These are phyloP conservation scores for Sambucus nigra DNA, from an alignment of 129 eudicot species.

Conservation along the genomic window DNA sequence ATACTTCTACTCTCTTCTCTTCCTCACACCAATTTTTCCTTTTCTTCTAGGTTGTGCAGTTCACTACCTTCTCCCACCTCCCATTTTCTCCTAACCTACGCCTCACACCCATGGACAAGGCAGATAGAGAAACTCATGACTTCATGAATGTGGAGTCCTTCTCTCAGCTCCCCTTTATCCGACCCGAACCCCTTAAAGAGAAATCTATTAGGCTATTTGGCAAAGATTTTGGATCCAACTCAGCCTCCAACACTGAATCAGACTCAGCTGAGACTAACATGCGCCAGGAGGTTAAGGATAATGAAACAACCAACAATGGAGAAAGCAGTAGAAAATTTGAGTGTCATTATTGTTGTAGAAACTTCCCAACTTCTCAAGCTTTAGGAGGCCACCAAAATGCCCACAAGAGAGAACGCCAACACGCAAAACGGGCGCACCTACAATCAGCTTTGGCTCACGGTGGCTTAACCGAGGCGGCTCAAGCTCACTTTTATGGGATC, in stretches of 20 bases:
- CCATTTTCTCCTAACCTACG: neutral
- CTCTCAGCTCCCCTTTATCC: conserved; percentile 95
- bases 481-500: conserved; percentile 35
- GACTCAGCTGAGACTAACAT: conserved; percentile 15
- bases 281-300: conserved; percentile 9
- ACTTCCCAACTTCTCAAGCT: conserved; percentile 98
- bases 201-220: conserved; percentile 75
- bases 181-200: conserved; percentile 55
- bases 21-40: neutral
- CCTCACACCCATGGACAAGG: conserved; percentile 38
- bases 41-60: neutral
- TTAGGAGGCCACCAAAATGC: conserved; percentile 98
- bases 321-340: conserved; percentile 67
- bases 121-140: conserved; percentile 60
- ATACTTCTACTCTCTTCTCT: neutral
- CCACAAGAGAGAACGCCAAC: conserved; percentile 91
- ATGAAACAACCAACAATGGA: conserved; percentile 14
- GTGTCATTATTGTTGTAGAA: conserved; percentile 93
- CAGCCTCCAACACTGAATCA: conserved; percentile 13
- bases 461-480: conserved; percentile 11
- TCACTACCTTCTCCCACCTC: neutral
- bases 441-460: conserved; percentile 55
- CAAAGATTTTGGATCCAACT: conserved; percentile 40
- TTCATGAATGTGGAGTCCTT: conserved; percentile 97
- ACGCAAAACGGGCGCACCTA: conserved; percentile 85